phyloP scores from a whole-genome alignment of 2,329 filamentous ascomycete genomes.

The Aspergillus japonicus region DNA sequence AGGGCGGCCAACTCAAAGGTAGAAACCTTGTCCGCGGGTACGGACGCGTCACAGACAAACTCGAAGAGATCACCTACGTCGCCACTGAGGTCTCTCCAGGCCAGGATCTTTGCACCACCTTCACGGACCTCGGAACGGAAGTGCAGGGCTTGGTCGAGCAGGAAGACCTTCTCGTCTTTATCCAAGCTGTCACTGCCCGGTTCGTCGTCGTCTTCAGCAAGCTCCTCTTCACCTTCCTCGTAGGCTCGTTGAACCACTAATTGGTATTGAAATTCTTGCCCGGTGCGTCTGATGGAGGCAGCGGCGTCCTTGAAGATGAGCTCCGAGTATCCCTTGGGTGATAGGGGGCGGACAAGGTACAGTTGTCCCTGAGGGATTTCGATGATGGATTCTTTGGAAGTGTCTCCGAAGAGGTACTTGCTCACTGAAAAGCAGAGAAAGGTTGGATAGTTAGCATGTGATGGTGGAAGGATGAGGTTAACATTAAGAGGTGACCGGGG shows the following conservation, averaged over 20 bases:
- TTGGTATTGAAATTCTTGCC: slow-evolving; percentile 95
- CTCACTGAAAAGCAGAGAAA: slow-evolving; percentile 59
- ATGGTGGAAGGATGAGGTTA: slow-evolving; percentile 3
- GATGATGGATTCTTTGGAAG: slow-evolving; percentile 87
- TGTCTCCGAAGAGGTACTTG: slow-evolving; percentile 88
- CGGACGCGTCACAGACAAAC: slow-evolving; percentile 84
- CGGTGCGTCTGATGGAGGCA: slow-evolving; percentile 86
- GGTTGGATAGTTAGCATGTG: slow-evolving; percentile 7
- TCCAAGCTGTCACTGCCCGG: slow-evolving; percentile 80
- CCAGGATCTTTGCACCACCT: slow-evolving; percentile 79
- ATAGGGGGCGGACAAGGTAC: slow-evolving; percentile 91
- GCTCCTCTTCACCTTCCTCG: slow-evolving; percentile 94
- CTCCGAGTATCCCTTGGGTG: slow-evolving; percentile 96
- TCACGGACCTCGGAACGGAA: slow-evolving; percentile 81
- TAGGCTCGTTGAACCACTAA: slow-evolving; percentile 94
- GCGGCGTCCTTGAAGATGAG: slow-evolving; percentile 98
- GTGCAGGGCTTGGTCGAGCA: slow-evolving; percentile 88
- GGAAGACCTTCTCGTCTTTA: slow-evolving; percentile 94
- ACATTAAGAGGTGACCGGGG: background rate
- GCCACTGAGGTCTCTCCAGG: slow-evolving; percentile 92
- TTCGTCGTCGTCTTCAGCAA: slow-evolving; percentile 85
- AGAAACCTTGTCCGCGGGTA: slow-evolving; percentile 67
- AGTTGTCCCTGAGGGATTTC: slow-evolving; percentile 95
- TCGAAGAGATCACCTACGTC: slow-evolving; percentile 96
- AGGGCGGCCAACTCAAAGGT: slow-evolving; percentile 80